Evolutionary conservation across 78 protist genomes (phyloP).

Genomic region (Tieghemostelium lacteum): DNA sequence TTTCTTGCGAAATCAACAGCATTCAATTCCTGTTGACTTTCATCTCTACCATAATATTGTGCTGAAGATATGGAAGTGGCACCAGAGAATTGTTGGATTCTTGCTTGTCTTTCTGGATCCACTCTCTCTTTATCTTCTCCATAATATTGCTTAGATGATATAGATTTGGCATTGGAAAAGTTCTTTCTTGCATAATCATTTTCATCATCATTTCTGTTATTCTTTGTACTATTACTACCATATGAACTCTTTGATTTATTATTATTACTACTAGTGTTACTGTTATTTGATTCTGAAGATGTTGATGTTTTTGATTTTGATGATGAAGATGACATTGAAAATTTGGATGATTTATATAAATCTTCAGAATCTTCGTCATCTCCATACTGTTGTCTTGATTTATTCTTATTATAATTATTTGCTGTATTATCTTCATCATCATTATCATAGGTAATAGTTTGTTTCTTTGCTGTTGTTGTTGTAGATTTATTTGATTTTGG

Average conservation of each 20-base stretch:
- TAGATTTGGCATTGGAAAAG: conserved; percentile 74
- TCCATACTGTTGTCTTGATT: not conserved
- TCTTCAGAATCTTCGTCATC: not conserved
- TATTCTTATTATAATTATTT: conserved; percentile 6
- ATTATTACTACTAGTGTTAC: not conserved
- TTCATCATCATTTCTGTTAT: conserved; percentile 4
- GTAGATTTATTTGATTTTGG: not conserved
- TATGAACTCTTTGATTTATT: not conserved
- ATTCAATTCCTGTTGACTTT: conserved; percentile 2
- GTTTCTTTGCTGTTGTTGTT: not conserved
- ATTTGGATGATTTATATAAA: conserved; percentile 1
- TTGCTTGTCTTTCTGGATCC: conserved; percentile 62
- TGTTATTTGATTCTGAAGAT: conserved; percentile 15
- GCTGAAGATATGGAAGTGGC: conserved; percentile 79
- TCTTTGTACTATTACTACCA: not conserved
- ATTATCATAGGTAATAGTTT: not conserved
- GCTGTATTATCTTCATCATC: not conserved
- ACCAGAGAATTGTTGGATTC: conserved; percentile 41
- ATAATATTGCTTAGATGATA: conserved; percentile 73
- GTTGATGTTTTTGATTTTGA: conserved; percentile 13
- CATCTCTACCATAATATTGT: conserved; percentile 76
- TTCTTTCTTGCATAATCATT: conserved; percentile 79
- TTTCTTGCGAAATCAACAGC: conserved; percentile 24
- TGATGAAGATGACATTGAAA: not conserved
- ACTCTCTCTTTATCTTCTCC: conserved; percentile 65